Conservation (phyloP, 1,139 yeast species). For the Diutina neorugosa region DNA sequence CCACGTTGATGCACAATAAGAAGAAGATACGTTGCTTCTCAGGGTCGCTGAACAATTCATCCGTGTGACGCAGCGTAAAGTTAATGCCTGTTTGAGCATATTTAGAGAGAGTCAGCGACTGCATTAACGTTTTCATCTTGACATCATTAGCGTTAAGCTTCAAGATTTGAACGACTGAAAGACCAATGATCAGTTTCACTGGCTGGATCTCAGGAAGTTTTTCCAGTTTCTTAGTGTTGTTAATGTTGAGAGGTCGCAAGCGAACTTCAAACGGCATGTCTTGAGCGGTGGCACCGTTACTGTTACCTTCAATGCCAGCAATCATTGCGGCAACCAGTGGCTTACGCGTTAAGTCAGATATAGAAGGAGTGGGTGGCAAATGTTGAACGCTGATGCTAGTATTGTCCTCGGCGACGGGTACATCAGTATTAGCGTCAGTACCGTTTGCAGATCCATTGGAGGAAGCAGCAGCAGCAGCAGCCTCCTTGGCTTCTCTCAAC, state of each 20-base stretch:
- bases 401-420: background rate
- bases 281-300: background rate
- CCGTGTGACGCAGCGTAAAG: slow-evolving; percentile 18
- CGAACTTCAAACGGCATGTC: background rate
- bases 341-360: background rate
- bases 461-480: background rate
- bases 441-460: background rate
- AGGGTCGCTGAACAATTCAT: slow-evolving; percentile 17
- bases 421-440: background rate
- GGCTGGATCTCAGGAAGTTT: slow-evolving; percentile 22
- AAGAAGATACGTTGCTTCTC: slow-evolving; percentile 18
- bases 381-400: background rate
- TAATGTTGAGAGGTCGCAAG: slow-evolving; percentile 1
- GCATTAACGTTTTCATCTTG: slow-evolving; percentile 26
- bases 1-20: slow-evolving; percentile 23
- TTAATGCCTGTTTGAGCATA: slow-evolving; percentile 18
- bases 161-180: slow-evolving; percentile 25
- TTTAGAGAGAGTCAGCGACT: slow-evolving; percentile 21
- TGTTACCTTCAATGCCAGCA: background rate
- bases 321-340: slow-evolving; percentile 2
- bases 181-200: slow-evolving; percentile 28
- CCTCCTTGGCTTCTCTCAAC: slow-evolving; percentile 2
- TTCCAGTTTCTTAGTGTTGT: slow-evolving; percentile 4
- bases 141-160: slow-evolving; percentile 25
- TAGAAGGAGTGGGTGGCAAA: slow-evolving; percentile 1